Conservation (phyloP, 148 eudicot species). For the Chenopodium quinoa region DNA sequence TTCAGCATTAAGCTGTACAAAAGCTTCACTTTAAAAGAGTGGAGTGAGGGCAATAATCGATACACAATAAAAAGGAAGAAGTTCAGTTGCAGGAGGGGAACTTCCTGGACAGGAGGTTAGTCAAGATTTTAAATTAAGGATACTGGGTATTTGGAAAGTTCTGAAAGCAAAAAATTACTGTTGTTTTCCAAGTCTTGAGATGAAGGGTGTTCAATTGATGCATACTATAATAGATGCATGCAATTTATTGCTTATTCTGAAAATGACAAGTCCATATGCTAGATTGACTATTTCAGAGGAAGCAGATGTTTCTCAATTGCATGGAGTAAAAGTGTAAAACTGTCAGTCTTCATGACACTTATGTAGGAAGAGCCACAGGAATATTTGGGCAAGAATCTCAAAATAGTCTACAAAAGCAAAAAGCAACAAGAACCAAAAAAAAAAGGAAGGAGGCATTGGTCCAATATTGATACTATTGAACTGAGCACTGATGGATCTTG, state of each 20-base stretch:
- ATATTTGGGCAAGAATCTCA: neutral
- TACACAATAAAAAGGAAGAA: neutral
- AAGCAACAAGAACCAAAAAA: no score
- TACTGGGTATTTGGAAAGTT: neutral
- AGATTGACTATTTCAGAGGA: neutral
- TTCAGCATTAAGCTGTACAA: neutral
- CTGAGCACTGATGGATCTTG: neutral
- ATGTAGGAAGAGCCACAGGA: neutral
- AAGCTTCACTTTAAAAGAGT: neutral
- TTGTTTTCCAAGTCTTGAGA: neutral
- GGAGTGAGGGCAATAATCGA: neutral
- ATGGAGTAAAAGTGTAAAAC: neutral
- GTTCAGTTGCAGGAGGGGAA: neutral
- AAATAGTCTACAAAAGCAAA: neutral
- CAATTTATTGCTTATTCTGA: neutral
- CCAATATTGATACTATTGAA: neutral
- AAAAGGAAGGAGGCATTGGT: neutral
- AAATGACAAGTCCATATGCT: neutral
- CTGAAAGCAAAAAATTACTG: neutral
- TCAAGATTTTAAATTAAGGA: neutral
- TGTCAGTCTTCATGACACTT: neutral
- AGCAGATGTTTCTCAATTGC: neutral
- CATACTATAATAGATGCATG: neutral
- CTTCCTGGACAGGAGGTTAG: neutral
- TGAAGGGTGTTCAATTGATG: neutral